Base-by-base conservation (phyloP, 2,329 filamentous ascomycete genomes). In the Colletotrichum paranaense region DNA sequence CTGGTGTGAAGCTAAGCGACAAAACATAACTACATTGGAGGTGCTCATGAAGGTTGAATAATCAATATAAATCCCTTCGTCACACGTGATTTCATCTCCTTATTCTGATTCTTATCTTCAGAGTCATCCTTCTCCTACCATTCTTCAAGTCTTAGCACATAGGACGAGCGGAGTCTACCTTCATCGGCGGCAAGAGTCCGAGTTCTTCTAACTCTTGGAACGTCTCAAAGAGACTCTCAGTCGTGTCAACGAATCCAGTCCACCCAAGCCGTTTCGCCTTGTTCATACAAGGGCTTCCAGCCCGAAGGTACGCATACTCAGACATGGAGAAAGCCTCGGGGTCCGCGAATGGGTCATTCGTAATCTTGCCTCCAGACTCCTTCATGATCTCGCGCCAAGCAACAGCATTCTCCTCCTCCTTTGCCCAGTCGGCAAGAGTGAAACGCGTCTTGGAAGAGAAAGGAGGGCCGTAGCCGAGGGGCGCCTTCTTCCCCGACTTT, bases 201-300 rank as follows among this genome's bases (percentile, higher is more conserved):
- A 69, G n/a, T 11, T 64, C n/a, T 11, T 19, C 58, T 49, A 72
- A 64, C 42, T 68, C 59, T 4, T 53, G 52, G 28, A 65, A 73
- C 42, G 28, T 49, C 6, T 66, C 66, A 26, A 69, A 73, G 38
- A 69, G 46, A 4, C 59, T 60, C 35, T 72, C 69, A 28, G 64
- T 56, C 11, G 59, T 68, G 30, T 72, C 69, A 22, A 72, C 52
- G 1, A 68, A 68, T 2, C 59, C 65, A 1, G 57, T 63, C 49
- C 65, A 64, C 5, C 69, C 58, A 28, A 52, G 59, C 1, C 69
- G 56, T 16, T 65, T 19, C 3, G 66, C 60, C 49, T 62, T 73
- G 7, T 66, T 65, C 46, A 69, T 8, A 32, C 24, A 62, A 2
- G 49, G 11, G 9, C 57, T 69, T 4, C 60, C 60, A 1, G 62